Base-by-base conservation (phyloP, 1,284 basidiomycete species). In the Polyporus tsugae region DNA sequence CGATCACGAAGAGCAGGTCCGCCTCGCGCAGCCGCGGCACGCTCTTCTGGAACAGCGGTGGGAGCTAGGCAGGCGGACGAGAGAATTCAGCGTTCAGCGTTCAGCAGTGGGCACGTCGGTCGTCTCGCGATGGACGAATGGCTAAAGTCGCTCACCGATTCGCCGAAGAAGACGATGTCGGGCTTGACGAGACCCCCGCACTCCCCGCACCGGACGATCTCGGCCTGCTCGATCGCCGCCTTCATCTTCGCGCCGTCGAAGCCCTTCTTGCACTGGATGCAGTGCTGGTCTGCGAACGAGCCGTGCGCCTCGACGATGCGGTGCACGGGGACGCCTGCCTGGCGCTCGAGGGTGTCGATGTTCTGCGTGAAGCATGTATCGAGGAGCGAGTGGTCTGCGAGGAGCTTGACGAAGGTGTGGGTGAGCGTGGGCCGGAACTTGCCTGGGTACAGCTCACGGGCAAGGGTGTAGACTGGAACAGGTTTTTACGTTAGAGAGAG, bases 141-240 rank as follows among this genome's bases (percentile, higher is more conserved):
- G 46, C 44, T 11, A 42, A 17, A 49, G 2, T 33, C 49, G 80
- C 89, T 39, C 75, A 92, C 92, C 55, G 84, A 75, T 81, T 97
- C 96, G 60, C 96, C 96, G 76, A 97, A 97, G 81, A 98, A 97
- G n/a, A 97, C 94, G 60, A 97, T 97, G 76, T 97, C 93, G 4
- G 95, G 96, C 80, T 97, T 97, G 46, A 96, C 91, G 42, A 95
- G 82, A 0, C 93, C 94, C 0, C 81, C 81, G 75, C 94, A 95
- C 9, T 76, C 71, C 64, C 84, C 81, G 78, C 95, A 96, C 58
- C 80, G 82, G 6, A 94, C 90, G 42, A 94, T 88, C 66, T 86
- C 79, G 39, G 88, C 89, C 35, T 81, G 77, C 63, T 83, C 78
- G 38, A 95, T 86, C 7, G 87, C 84, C 13, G 83, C 79, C 75